phyloP scores from a whole-genome alignment of 208 protist genomes.

The Angomonas ambiguus region DNA sequence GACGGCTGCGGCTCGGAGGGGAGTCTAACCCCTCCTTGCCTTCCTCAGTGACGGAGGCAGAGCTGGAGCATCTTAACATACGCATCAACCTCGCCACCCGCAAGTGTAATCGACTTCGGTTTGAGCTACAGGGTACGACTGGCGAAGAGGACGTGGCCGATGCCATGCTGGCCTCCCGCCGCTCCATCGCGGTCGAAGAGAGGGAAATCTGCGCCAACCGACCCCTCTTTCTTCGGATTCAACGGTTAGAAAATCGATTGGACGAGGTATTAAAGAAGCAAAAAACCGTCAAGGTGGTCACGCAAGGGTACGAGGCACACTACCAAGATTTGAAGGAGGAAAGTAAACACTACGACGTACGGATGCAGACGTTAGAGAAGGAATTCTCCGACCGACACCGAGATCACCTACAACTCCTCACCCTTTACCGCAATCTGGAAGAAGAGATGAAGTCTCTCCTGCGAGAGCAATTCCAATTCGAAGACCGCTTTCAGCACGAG shows the following conservation, averaged over 20 bases:
- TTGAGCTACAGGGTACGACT: slow-evolving; percentile 33
- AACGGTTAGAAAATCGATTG: slow-evolving; percentile 86
- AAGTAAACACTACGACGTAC: slow-evolving; percentile 55
- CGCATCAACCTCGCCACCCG: slow-evolving; percentile 43
- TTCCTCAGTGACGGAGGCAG: slow-evolving; percentile 46
- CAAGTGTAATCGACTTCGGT: slow-evolving; percentile 38
- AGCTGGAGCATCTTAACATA: slow-evolving; percentile 39
- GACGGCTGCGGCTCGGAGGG: slow-evolving; percentile 19
- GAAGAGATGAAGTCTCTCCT: slow-evolving; percentile 48
- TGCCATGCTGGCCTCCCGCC: not conserved
- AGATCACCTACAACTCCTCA: slow-evolving; percentile 84
- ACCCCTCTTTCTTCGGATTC: slow-evolving; percentile 72
- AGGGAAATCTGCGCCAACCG: slow-evolving; percentile 27
- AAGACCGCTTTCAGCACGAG: slow-evolving; percentile 30
- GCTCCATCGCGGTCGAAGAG: slow-evolving; percentile 8
- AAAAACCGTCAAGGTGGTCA: slow-evolving; percentile 69
- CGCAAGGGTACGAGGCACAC: slow-evolving; percentile 85
- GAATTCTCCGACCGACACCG: slow-evolving; percentile 74
- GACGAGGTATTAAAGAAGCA: slow-evolving; percentile 89
- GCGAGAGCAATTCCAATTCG: slow-evolving; percentile 42
- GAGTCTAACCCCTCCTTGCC: slow-evolving; percentile 6
- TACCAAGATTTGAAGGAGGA: slow-evolving; percentile 65
- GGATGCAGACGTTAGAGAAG: slow-evolving; percentile 52
- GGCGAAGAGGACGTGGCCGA: not conserved
- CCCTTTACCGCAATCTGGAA: slow-evolving; percentile 77